phyloP scores from a whole-genome alignment of 345 rosid genomes.

The Kandelia obovata region DNA sequence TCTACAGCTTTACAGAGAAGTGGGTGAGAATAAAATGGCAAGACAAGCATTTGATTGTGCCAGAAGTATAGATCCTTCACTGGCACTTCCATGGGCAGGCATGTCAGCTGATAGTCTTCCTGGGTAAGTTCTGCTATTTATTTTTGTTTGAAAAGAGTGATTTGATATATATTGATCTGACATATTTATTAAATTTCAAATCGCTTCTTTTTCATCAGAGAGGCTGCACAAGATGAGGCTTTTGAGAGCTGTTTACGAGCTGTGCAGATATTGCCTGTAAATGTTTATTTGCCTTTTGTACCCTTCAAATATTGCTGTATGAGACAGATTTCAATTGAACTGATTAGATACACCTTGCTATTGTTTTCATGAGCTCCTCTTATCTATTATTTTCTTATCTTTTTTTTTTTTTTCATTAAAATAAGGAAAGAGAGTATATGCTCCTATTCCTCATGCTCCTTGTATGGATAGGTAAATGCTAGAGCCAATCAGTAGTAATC shows the following conservation, averaged over 20 bases:
- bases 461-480: too few species aligned
- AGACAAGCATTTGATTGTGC: constrained; percentile 88
- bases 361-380: too few species aligned
- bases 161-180: neutral
- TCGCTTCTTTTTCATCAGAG: constrained; percentile 42
- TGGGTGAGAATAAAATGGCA: constrained; percentile 59
- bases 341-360: neutral
- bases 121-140: constrained; percentile 42
- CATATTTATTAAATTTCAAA: constrained; percentile 18
- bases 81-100: constrained; percentile 97
- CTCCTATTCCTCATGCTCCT: neutral
- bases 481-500: too few species aligned
- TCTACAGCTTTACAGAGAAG: constrained; percentile 70
- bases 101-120: constrained; percentile 73
- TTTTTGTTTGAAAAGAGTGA: constrained; percentile 12
- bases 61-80: constrained; percentile 95
- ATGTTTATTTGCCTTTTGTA: constrained; percentile 16
- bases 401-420: too few species aligned
- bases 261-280: constrained; percentile 82
- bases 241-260: constrained; percentile 94
- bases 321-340: neutral
- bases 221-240: constrained; percentile 59
- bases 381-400: too few species aligned
- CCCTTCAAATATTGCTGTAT: constrained; percentile 3
- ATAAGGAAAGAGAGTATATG: neutral